Base-by-base conservation (phyloP, 2,329 filamentous ascomycete species). In the Alternaria incomplexa region DNA sequence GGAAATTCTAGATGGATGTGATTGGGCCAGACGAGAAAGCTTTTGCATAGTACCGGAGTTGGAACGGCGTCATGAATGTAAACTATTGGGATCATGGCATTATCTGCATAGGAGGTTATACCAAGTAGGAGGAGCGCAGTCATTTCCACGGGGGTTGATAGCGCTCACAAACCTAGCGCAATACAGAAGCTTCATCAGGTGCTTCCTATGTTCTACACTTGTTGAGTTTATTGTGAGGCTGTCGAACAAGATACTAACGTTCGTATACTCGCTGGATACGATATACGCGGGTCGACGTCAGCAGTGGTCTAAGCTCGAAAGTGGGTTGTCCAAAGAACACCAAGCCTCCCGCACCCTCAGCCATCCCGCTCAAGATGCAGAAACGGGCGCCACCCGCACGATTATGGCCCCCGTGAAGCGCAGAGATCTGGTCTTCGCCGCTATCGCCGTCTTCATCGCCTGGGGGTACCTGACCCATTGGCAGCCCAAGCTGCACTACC, bases 391-490 rank as follows among this genome's bases (percentile, higher is more conserved):
- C 66, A 65, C 70, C 70, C 77, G 76, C 78, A 80, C 77, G 78
- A 83, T 91, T 91, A 89, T 88, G 85, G 85, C 93, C 83, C 88
- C 93, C 83, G 88, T 88, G 85, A 88, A 88, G 83, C 89, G 88
- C 85, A 77, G 78, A 77, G 87, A 93, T 87, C 85, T 90, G 80
- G 85, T 88, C 79, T 80, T 91, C 81, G 89, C 89, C 79, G 87
- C 86, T 79, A 80, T 91, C 78, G 89, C 86, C 80, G 87, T 85
- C 79, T 93, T 97, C 81, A 84, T 97, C 79, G 90, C 93, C 78
- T 98, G 95, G 95, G 92, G 92, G 66, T 90, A 94, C 79, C 87
- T 91, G 63, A 90, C 93, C 70, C 90, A 91, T 83, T 96, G 91
- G 90, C 85, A 93, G 73, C 93, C 95, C 28, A 83, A 89, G 63